Evolutionary conservation across 1,284 basidiomycete genomes (phyloP), one percentile per base, ranked within the genome.

Genomic region (Sporisorium iseilematis-ciliati): DNA sequence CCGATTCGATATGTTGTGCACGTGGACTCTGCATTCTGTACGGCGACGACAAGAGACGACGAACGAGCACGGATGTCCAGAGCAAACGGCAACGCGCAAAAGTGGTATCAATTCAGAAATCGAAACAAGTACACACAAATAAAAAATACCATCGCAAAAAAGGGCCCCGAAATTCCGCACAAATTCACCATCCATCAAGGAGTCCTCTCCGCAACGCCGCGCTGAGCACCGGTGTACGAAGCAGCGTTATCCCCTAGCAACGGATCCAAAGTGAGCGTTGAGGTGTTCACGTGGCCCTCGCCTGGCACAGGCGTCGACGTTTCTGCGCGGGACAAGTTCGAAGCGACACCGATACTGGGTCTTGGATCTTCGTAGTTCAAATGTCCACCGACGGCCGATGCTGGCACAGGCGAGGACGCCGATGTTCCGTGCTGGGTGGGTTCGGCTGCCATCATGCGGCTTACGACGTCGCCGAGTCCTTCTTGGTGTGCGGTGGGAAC

Each of bases 371-470:
- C 58, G 14, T 54, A 33, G 41, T 42, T 35, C 45, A 43, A 0
- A 5, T 35, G 38, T 7, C 53, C 51, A 16, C 57, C 49, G 25
- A 57, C 49, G 11, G 60, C 57, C 12, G 61, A 38, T n/a, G 65
- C 55, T 40, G 70, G 53, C 12, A 51, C 52, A 5, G 53, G 42
- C 1, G 60, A 35, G 0, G 59, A 54, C 20, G 40, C 10, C 20
- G 56, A 63, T 4, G 57, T 53, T 3, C 45, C 58, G n/a, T 65
- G 61, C 35, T 50, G 58, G 10, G 41, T 2, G 11, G 61, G 54
- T 7, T 64, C 58, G 11, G 60, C 57, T 49, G 60, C 61, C 66
- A 75, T 75, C 66, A 75, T 69, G 7, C 72, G 72, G 35, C 55
- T 56, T 14, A 75, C 72, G 6, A 69, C 72, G 31, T 75, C 60